These are phyloP conservation scores for Neonectria punicea DNA, from an alignment of 2,329 filamentous ascomycete genomes.

Conservation along the genomic window DNA sequence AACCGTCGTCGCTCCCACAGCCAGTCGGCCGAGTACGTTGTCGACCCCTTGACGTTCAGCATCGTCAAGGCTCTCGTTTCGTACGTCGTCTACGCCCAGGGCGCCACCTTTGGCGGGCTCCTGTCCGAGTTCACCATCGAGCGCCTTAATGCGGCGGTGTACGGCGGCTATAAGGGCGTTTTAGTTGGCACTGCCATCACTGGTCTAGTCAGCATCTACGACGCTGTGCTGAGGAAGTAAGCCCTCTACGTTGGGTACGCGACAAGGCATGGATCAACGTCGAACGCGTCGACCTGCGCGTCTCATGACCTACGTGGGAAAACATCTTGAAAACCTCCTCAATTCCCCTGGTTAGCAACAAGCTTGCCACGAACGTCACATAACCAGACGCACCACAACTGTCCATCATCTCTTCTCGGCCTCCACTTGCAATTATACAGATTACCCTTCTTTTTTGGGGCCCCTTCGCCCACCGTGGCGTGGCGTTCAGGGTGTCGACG, in stretches of 20 bases:
- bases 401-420: conserved; percentile 3
- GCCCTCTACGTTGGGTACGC: not conserved
- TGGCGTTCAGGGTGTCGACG: conserved; percentile 47
- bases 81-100: conserved; percentile 82
- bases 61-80: conserved; percentile 85
- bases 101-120: conserved; percentile 70
- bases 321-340: not conserved
- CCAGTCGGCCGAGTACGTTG: conserved; percentile 62
- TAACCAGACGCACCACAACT: conserved; percentile 11
- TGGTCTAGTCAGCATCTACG: conserved; percentile 77
- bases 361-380: conserved; percentile 9
- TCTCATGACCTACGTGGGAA: not conserved
- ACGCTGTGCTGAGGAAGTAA: conserved; percentile 78
- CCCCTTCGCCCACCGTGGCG: conserved; percentile 38
- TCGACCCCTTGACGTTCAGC: conserved; percentile 92
- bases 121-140: conserved; percentile 68
- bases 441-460: conserved; percentile 25
- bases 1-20: conserved; percentile 56
- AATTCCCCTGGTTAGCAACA: not conserved
- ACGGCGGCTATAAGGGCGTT: conserved; percentile 76
- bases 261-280: not conserved
- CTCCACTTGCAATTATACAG: conserved; percentile 23
- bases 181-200: conserved; percentile 76
- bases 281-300: not conserved
- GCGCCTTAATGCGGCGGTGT: conserved; percentile 73